phyloP scores from a whole-genome alignment of 441 rosid species.

The California macrophylla region DNA sequence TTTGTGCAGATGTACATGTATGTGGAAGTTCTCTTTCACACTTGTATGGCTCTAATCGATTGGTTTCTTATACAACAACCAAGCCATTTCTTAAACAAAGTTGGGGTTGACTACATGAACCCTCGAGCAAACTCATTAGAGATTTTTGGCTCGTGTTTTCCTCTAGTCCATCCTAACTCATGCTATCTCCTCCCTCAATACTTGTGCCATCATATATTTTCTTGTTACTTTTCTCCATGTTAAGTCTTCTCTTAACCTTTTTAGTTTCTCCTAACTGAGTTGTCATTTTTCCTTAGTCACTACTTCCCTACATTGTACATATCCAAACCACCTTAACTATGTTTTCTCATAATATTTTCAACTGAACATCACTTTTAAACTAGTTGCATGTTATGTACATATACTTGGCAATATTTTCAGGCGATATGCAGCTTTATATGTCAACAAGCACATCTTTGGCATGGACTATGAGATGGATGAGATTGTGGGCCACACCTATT shows the following conservation, averaged over 20 bases:
- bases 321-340: no score
- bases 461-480: conserved; percentile 53
- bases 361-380: neutral
- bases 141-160: no score
- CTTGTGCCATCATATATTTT: neutral
- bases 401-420: conserved; percentile 32
- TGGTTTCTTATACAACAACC: neutral
- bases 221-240: neutral
- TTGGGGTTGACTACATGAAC: neutral
- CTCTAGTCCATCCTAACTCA: no score
- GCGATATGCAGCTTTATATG: conserved; percentile 59
- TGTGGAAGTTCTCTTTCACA: neutral
- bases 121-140: no score
- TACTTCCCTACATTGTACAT: no score
- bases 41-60: neutral
- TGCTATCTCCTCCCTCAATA: neutral
- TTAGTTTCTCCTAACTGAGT: neutral
- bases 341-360: conserved; percentile 4
- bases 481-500: conserved; percentile 67
- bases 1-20: neutral
- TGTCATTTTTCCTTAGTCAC: no score
- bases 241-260: neutral
- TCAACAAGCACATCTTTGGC: conserved; percentile 46
- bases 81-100: neutral
- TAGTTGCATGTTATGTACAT: neutral